Evolutionary conservation across 495 filamentous ascomycete genomes (phyloP).

Genomic region (Hypoxylon lenormandii): DNA sequence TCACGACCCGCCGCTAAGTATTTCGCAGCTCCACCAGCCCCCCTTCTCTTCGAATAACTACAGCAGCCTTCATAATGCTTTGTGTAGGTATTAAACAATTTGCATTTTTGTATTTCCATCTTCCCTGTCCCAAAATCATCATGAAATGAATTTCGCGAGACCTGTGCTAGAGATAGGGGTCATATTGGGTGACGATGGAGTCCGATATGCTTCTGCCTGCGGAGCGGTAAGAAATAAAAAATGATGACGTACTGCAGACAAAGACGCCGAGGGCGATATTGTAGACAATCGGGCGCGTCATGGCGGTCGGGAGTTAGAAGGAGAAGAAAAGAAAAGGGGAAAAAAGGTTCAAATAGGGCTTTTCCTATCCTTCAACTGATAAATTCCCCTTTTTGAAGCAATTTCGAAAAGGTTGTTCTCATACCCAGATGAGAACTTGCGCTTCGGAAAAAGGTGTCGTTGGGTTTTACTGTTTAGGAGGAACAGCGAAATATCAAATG

Average conservation of each 20-base stretch:
- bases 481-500: constrained; percentile 30
- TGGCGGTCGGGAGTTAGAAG: constrained; percentile 37
- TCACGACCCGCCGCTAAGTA: background rate
- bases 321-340: constrained; percentile 4
- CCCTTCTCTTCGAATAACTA: constrained; percentile 3
- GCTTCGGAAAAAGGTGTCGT: constrained; percentile 31
- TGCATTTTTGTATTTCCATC: background rate
- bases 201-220: constrained; percentile 36
- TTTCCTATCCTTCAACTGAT: constrained; percentile 30
- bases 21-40: background rate
- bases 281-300: constrained; percentile 69
- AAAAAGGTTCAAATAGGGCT: constrained; percentile 6
- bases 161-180: background rate
- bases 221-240: constrained; percentile 22
- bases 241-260: constrained; percentile 67
- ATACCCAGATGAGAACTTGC: constrained; percentile 21
- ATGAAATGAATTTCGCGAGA: background rate
- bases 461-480: constrained; percentile 25
- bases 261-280: constrained; percentile 67
- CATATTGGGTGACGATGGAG: constrained; percentile 17
- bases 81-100: constrained; percentile 3
- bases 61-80: background rate
- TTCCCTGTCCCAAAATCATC: too few relatives aligned
- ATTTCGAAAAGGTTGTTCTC: constrained; percentile 12
- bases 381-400: constrained; percentile 9